Base-by-base conservation (phyloP, 78 protist genomes). In the Emiliania huxleyi region DNA sequence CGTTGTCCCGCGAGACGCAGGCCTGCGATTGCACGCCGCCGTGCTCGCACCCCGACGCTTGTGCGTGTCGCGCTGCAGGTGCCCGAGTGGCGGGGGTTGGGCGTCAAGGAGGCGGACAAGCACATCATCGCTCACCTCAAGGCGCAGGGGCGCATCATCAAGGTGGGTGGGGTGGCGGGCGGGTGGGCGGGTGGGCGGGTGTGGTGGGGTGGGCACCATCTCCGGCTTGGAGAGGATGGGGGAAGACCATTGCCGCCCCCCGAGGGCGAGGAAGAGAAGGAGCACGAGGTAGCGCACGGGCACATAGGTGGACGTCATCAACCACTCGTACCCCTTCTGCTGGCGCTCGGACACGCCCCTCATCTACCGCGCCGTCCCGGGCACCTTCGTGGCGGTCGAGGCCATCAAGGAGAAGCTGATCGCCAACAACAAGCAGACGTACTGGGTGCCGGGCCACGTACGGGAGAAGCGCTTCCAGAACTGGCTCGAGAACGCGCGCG, bases 291-390 rank as follows among this genome's bases (percentile, higher is more conserved):
- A n/a, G n/a, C n/a, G n/a, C n/a, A n/a, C n/a, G n/a, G n/a, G n/a
- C n/a, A n/a, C n/a, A n/a, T n/a, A n/a, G n/a, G 75, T n/a, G 21
- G 98, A 91, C 49, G 12, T 55, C 35, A 91, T 97, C 88, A 91
- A 48, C 52, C 99, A 99, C 94, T 71, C 90, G 69, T 99, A 99
- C 95, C 99, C 99, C 56, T 97, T 96, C 97, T 99, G 99, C 97
- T 99, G 99, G 99, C 94, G 99, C 45, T 95, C 95, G 43, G 95
- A 89, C 77, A 93, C 92, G 37, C 94, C 94, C 21, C 88, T 93
- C 52, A 87, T 93, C 87, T 93, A 93, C 69, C 44, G 89, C 55
- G 90, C 96, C 25, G 94, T 95, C 21, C 96, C 96, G 38, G 55
- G 89, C 44, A 93, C 95, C 81, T 95, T 93, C 42, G 97, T 99